These are phyloP conservation scores for Ascochyta rabiei DNA, from an alignment of 2,329 filamentous ascomycete species.

Conservation along the genomic window DNA sequence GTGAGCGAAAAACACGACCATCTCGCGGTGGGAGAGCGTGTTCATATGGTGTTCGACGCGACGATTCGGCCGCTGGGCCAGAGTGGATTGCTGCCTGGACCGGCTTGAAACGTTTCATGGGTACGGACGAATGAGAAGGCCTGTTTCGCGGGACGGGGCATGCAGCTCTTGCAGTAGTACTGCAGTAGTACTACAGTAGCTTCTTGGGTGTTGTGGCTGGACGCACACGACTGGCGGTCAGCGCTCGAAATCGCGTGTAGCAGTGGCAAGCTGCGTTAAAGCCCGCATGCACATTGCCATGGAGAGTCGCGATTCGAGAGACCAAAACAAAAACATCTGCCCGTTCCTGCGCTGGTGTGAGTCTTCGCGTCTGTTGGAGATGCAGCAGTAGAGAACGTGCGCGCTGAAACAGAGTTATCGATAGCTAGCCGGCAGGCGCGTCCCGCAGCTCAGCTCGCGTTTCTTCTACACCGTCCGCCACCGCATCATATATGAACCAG, in stretches of 20 bases:
- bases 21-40: slow-evolving; percentile 48
- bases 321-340: slow-evolving; percentile 34
- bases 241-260: slow-evolving; percentile 23
- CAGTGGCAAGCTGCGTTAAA: slow-evolving; percentile 22
- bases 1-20: slow-evolving; percentile 49
- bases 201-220: slow-evolving; percentile 35
- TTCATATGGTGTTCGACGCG: slow-evolving; percentile 48
- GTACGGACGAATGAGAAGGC: slow-evolving; percentile 30
- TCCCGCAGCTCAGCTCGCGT: slow-evolving; percentile 16
- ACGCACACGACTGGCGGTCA: slow-evolving; percentile 36
- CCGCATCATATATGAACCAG: slow-evolving; percentile 13
- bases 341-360: slow-evolving; percentile 24
- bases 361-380: slow-evolving; percentile 29
- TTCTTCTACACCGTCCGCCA: slow-evolving; percentile 16
- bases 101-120: slow-evolving; percentile 42
- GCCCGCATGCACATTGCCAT: slow-evolving; percentile 21
- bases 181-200: slow-evolving; percentile 29
- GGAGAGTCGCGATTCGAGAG: slow-evolving; percentile 39
- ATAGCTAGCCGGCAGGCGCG: slow-evolving; percentile 25
- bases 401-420: slow-evolving; percentile 22
- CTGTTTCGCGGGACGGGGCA: slow-evolving; percentile 20
- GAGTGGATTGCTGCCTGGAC: slow-evolving; percentile 29
- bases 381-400: slow-evolving; percentile 10
- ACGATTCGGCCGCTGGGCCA: slow-evolving; percentile 41
- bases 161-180: slow-evolving; percentile 41